Percentiles rank a stretch among this genome's conserved stretches.
Conservation (phyloP, 2,329 filamentous ascomycete species). For the Pseudocercospora eumusae region DNA sequence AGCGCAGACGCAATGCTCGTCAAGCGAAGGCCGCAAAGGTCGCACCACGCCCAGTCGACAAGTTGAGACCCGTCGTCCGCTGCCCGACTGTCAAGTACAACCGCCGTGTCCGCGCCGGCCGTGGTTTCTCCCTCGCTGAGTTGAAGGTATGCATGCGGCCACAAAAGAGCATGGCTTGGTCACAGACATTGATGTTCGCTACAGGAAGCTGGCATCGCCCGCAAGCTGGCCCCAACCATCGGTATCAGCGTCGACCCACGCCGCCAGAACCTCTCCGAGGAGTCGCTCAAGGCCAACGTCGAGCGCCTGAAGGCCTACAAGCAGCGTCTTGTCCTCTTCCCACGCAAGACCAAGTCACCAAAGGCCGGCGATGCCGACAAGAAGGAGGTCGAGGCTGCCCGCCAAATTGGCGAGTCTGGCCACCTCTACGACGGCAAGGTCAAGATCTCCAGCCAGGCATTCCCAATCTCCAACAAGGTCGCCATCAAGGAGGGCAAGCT, state of each 20-base stretch:
- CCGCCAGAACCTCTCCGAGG: conserved; percentile 95
- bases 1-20: conserved; percentile 85
- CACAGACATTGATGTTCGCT: conserved; percentile 18
- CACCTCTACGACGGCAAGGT: conserved; percentile 46
- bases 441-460: conserved; percentile 49
- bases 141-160: conserved; percentile 72
- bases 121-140: conserved; percentile 96
- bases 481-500: conserved; percentile 82
- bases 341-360: conserved; percentile 87
- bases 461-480: conserved; percentile 71
- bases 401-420: conserved; percentile 51
- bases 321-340: conserved; percentile 94
- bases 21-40: conserved; percentile 92
- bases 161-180: conserved; percentile 18
- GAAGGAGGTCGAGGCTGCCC: conserved; percentile 74
- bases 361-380: conserved; percentile 89
- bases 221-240: conserved; percentile 91
- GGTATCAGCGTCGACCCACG: conserved; percentile 96
- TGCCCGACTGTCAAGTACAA: conserved; percentile 98
- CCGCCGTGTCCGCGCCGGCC: conserved; percentile 92
- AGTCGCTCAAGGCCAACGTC: conserved; percentile 92
- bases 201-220: conserved; percentile 91
- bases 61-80: conserved; percentile 91
- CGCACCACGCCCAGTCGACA: conserved; percentile 95
- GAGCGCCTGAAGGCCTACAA: conserved; percentile 98